Base-by-base conservation (phyloP, 2,329 filamentous ascomycete species). In the Microdochium nivale region DNA sequence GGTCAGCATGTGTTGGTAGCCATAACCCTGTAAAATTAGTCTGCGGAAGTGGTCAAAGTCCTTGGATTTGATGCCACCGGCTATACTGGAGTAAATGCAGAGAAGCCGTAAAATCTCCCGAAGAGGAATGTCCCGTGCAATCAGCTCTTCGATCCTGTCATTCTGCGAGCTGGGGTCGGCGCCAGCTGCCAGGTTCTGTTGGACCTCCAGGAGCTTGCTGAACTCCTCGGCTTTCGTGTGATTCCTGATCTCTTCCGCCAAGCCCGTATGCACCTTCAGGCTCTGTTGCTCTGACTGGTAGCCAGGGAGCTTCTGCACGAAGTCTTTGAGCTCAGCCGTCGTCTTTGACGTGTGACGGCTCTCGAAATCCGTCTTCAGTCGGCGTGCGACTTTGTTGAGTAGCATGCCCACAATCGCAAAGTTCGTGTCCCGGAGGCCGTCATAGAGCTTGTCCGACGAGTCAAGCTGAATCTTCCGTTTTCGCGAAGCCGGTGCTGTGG, bases 191-290 rank as follows among this genome's bases (percentile, higher is more conserved):
- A 97, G 80, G 63, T 95, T 96, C 65, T 99, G 94, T 65, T 99
- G 94, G 3, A 97, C 88, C 70, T 97, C 94, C 1, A 99, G 76
- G 37, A 90, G 75, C 54, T 88, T 87, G 57, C 86, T 88, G 73
- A 99, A 99, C 52, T 88, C 81, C 61, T 97, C 92, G 19, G 89
- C 87, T 49, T 88, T 82, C 1, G 94, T 99, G 61, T 90, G 83
- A 63, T 95, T 94, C 76, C 95, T 91, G 51, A 99, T 94, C 58
- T 96, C 92, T 70, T 97, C 94, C 1, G 91, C 90, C 46, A 99
- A 78, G 8, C 87, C 88, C 1, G 91, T 96, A 63, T 99, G 94
- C 27, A 92, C 81, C 56, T 94, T 90, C n/a, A 96, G 74, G 61
- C 88, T 95, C 59, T 92, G 86, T 62, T 96, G 90, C 66, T 99